Percentiles rank a stretch among this genome's conserved stretches.
These are phyloP conservation scores for Aspergillus incahuasiensis DNA, from an alignment of 495 filamentous ascomycete genomes.

Conservation along the genomic window DNA sequence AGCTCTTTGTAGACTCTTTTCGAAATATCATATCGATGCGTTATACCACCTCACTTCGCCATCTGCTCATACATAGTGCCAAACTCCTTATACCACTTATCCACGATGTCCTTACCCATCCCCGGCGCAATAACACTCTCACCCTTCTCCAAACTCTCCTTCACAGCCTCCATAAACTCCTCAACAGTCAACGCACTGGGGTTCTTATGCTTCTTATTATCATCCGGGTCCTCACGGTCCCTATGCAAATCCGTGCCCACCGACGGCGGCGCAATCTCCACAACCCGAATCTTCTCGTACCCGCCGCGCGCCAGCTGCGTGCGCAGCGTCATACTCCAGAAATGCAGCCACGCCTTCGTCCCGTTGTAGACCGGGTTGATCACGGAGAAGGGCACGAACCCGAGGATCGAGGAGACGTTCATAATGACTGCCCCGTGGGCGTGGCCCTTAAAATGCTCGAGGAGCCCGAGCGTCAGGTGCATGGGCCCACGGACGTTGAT, in stretches of 20 bases:
- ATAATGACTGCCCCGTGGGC: conserved; percentile 26
- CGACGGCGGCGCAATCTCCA: conserved; percentile 46
- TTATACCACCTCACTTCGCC: no score
- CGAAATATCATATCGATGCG: no score
- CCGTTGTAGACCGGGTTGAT: conserved; percentile 48
- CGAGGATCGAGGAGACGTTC: conserved; percentile 45
- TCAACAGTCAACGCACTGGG: conserved; percentile 32
- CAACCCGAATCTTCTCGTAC: conserved; percentile 27
- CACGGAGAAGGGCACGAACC: conserved; percentile 36
- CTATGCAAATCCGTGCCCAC: conserved; percentile 47
- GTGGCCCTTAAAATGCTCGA: conserved; percentile 35
- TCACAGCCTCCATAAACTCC: conserved; percentile 35
- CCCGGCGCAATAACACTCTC: no score
- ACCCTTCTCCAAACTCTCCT: no score
- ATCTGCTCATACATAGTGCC: no score
- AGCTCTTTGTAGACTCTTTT: no score
- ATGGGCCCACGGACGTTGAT: conserved; percentile 48
- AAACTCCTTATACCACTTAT: no score
- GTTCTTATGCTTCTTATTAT: conserved; percentile 50
- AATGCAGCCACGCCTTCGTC: conserved; percentile 47
- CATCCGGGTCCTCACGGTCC: conserved; percentile 46
- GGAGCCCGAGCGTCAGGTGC: conserved; percentile 39
- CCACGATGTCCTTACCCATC: no score
- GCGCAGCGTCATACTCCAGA: conserved; percentile 43
- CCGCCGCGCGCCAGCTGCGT: conserved; percentile 31